These are phyloP conservation scores for Boletus reticuloceps DNA, from an alignment of 768 basidiomycete genomes.

Conservation along the genomic window DNA sequence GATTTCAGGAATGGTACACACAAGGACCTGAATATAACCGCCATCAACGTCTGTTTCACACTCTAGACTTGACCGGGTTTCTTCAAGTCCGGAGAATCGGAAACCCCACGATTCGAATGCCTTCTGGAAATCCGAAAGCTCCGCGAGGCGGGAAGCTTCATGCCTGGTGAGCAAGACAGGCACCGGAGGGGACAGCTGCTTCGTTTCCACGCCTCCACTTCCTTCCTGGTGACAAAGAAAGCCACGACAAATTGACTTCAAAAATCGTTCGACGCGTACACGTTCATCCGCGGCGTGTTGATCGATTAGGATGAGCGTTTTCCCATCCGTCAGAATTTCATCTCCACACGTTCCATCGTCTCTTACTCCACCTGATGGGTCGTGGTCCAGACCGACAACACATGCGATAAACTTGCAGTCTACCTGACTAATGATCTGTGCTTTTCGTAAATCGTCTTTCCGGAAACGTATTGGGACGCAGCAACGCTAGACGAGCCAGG, in stretches of 20 bases:
- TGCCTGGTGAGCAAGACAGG: conserved; percentile 64
- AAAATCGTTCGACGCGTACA: conserved; percentile 81
- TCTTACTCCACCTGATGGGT: conserved; percentile 12
- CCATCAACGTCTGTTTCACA: conserved; percentile 19
- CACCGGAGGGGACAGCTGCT: conserved; percentile 49
- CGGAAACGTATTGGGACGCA: conserved; percentile 39
- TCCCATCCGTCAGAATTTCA: conserved; percentile 13
- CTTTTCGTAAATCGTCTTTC: conserved; percentile 52
- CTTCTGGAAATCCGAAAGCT: conserved; percentile 38
- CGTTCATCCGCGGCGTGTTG: conserved; percentile 99
- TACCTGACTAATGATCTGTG: conserved; percentile 75
- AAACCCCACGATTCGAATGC: conserved; percentile 73
- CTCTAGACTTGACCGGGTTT: conserved; percentile 18
- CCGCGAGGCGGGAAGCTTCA: conserved; percentile 54
- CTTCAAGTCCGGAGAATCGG: conserved; percentile 41
- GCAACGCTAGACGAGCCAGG: conserved; percentile 9
- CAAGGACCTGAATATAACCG: conserved; percentile 62
- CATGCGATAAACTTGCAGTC: conserved; percentile 92
- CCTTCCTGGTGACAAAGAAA: conserved; percentile 47
- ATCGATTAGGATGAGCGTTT: conserved; percentile 75
- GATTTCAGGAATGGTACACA: conserved; percentile 64
- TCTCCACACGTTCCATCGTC: conserved; percentile 16
- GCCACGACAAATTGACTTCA: conserved; percentile 70
- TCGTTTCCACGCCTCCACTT: conserved; percentile 36
- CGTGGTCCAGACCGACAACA: conserved; percentile 37